Conservation (phyloP, 1,284 basidiomycete genomes). For the Sutorius eximius region DNA sequence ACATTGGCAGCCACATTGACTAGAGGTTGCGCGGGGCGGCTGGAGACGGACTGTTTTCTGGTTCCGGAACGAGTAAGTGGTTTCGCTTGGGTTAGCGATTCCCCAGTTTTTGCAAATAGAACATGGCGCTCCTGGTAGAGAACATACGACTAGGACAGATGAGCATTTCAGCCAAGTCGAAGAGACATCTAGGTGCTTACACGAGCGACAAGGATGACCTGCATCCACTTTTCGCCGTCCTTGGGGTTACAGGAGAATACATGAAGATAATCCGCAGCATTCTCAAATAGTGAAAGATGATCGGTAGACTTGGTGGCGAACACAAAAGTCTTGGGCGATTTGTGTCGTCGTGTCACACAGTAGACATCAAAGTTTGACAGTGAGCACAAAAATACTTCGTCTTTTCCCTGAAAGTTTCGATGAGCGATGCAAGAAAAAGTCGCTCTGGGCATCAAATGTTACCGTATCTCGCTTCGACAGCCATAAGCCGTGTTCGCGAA, state of each 20-base stretch:
- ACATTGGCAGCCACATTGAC: constrained; percentile 34
- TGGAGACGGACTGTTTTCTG: constrained; percentile 34
- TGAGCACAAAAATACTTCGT: constrained; percentile 76
- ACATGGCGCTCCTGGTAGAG: constrained; percentile 75
- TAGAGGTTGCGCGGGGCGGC: constrained; percentile 34
- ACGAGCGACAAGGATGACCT: constrained; percentile 73
- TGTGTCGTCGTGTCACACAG: constrained; percentile 65
- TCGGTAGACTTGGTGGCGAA: constrained; percentile 89
- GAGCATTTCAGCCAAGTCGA: constrained; percentile 6
- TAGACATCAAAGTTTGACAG: constrained; percentile 86
- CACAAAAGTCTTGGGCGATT: constrained; percentile 74
- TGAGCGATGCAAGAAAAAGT: constrained; percentile 14
- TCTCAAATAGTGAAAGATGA: constrained; percentile 80
- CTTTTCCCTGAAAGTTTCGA: constrained; percentile 63
- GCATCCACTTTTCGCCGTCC: constrained; percentile 69
- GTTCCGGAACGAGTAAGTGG: constrained; percentile 33
- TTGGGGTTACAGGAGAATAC: constrained; percentile 73
- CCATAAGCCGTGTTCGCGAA: constrained; percentile 82
- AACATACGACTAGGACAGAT: constrained; percentile 63
- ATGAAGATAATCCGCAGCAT: constrained; percentile 81
- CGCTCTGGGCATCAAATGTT: constrained; percentile 23
- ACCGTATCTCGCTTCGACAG: constrained; percentile 86
- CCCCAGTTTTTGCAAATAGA: constrained; percentile 50
- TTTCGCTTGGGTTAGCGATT: constrained; percentile 31
- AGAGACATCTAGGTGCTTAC: constrained; percentile 45